Evolutionary conservation across 176 grass and related monocot species (phyloP), one percentile per base, ranked within the genome.

Genomic region (Guadua angustifolia): DNA sequence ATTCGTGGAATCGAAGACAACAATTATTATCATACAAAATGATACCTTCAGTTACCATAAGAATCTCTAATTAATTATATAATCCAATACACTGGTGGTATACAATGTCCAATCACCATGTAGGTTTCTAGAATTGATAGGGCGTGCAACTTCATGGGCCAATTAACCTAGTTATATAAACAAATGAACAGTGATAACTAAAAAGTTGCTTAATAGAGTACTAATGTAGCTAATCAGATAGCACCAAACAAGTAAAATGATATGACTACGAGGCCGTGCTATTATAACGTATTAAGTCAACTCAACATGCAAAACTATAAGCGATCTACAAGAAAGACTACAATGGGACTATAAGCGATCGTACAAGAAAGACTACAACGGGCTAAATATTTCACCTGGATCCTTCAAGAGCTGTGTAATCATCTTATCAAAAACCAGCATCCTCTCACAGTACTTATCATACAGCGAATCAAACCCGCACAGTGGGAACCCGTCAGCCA

Each of bases 351-450:
- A 73, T 19, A 59, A 15, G 24, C 67, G 47, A 60, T 16, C 73
- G 43, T 17, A 78, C n/a, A 24, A 65, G 29, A 49, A 87, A 35
- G 40, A 13, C 16, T 42, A 74, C 3, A 29, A 17, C 5, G 0
- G 22, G 14, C 16, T 13, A 18, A 47, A 71, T 49, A 12, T 57
- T 55, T 86, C 88, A 97, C 95, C 95, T 89, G 75, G 53, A 65
- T 97, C 90, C 68, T 89, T 81, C 22, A 98, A 52, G 42, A 91
- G 83, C 75, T 93, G 89, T 1, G 81, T 49, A 7, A 93, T 90
- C 83, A 75, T 89, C 50, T 90, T 95, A 83, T 99, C 91, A 53
- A 95, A 95, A 77, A 83, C 92, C 58, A 92, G 64, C 96, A 99
- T 99, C 52, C 93, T 86, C 80, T 92, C 77, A 29, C 82, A 92